Base-by-base conservation (phyloP, 1,284 basidiomycete genomes). In the Cutaneotrichosporon cyanovorans region DNA sequence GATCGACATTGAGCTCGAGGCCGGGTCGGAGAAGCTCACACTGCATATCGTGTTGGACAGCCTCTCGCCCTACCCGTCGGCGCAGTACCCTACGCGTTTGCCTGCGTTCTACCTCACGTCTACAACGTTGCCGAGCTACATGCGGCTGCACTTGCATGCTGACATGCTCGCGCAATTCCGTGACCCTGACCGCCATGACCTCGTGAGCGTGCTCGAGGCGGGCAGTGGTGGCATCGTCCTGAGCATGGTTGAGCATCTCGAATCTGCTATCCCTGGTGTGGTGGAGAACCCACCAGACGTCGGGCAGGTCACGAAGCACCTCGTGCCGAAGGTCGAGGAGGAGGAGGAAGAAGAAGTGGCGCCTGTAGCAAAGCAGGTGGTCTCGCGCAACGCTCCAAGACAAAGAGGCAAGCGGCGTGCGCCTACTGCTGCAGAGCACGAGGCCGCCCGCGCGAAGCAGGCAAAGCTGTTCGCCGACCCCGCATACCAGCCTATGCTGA, bases 71-170 rank as follows among this genome's bases (percentile, higher is more conserved):
- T 82, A 82, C 61, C 78, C 82, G 14, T 74, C 78, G 31, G 64
- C 75, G 4, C 55, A 60, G 38, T 59, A 71, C 37, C 68, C 66
- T 5, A 74, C 73, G 4, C 76, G 76, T 50, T 75, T 80, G 5
- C 88, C 89, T 0, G 71, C 80, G 0, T 80, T 91, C 67, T 92
- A 83, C 63, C 71, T 95, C 47, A 78, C 83, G 0, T 90, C 88
- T 2, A 63, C 72, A 0, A 78, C 78, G 0, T 74, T 86, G 6
- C 80, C 91, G 0, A 78, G 88, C 0, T 96, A 95, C 66, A 76
- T 95, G 52, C 82, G 87, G 28, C 78, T 96, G 0, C 82, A 93
- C 58, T 76, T 95, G 15, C 77, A 89, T n/a, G 78, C 80, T 2
- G 74, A 75, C 33, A 73, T 87, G 14, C 73, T 87, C 8, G 50